phyloP scores from a whole-genome alignment of 1,284 basidiomycete genomes.

The Leccinum griseonigrum region DNA sequence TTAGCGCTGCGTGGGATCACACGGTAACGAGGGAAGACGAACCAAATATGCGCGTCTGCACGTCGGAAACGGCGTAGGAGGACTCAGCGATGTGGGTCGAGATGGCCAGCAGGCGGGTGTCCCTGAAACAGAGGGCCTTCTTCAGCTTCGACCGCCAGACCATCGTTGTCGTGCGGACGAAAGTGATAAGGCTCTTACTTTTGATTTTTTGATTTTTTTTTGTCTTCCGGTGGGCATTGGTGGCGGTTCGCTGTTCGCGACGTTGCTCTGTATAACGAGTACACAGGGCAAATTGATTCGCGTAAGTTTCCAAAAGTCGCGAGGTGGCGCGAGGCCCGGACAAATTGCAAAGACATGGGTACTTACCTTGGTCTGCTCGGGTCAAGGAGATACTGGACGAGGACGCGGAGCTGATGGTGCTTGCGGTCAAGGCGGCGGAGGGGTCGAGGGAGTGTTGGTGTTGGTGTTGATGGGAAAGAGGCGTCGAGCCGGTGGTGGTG shows the following conservation, averaged over 20 bases:
- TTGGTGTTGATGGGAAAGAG: slow-evolving; percentile 30
- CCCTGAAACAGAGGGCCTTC: slow-evolving; percentile 42
- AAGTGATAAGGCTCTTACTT: slow-evolving; percentile 43
- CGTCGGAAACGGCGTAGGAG: slow-evolving; percentile 78
- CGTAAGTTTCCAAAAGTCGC: slow-evolving; percentile 34
- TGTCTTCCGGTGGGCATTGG: slow-evolving; percentile 47
- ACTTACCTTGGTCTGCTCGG: slow-evolving; percentile 58
- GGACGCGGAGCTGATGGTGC: slow-evolving; percentile 39
- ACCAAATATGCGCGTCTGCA: slow-evolving; percentile 87
- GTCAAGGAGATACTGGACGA: slow-evolving; percentile 52
- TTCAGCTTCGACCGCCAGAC: slow-evolving; percentile 30
- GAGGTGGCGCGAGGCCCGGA: slow-evolving; percentile 22
- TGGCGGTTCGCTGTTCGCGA: slow-evolving; percentile 58
- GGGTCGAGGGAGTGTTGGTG: slow-evolving; percentile 30
- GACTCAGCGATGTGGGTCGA: slow-evolving; percentile 83
- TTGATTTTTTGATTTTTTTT: slow-evolving; percentile 41
- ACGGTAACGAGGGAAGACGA: slow-evolving; percentile 12
- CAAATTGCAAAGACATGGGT: not conserved
- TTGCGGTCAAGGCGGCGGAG: slow-evolving; percentile 36
- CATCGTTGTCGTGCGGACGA: slow-evolving; percentile 17
- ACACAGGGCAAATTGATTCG: slow-evolving; percentile 32
- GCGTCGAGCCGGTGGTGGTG: slow-evolving; percentile 27
- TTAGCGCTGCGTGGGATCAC: slow-evolving; percentile 12
- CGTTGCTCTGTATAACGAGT: slow-evolving; percentile 50
- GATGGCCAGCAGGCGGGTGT: slow-evolving; percentile 69